Conservation (phyloP, 176 grass and related monocot genomes). For the Eragrostis curvula region DNA sequence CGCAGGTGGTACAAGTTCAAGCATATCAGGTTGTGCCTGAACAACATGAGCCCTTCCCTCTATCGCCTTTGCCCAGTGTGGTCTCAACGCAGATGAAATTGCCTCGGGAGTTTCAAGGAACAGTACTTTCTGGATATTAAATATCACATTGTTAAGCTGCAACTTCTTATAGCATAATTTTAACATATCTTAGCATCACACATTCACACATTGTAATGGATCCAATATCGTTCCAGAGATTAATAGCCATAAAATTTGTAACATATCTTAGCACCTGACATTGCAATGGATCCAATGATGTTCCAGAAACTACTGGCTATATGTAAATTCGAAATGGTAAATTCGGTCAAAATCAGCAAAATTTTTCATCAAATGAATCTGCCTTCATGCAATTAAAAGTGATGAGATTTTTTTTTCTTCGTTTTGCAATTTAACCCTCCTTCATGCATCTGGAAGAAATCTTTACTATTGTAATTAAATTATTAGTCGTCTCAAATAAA, state of each 20-base stretch:
- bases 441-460: neutral
- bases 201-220: neutral
- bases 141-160: conserved; percentile 29
- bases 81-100: conserved; percentile 71
- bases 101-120: conserved; percentile 81
- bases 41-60: conserved; percentile 68
- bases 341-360: conserved; percentile 3
- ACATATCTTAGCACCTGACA: neutral
- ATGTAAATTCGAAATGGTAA: conserved; percentile 7
- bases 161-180: neutral
- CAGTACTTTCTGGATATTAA: conserved; percentile 78
- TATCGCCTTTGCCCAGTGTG: conserved; percentile 79
- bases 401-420: neutral
- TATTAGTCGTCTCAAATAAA: neutral
- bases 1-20: conserved; percentile 86
- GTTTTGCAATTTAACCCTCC: neutral
- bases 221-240: neutral
- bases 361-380: neutral
- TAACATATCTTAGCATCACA: neutral
- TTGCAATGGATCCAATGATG: conserved; percentile 7
- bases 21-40: conserved; percentile 90
- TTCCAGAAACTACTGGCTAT: conserved; percentile 13
- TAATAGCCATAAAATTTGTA: neutral
- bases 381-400: neutral
- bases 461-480: neutral